Conservation (phyloP, 163 green algal genomes). For the Volvox carteri region DNA sequence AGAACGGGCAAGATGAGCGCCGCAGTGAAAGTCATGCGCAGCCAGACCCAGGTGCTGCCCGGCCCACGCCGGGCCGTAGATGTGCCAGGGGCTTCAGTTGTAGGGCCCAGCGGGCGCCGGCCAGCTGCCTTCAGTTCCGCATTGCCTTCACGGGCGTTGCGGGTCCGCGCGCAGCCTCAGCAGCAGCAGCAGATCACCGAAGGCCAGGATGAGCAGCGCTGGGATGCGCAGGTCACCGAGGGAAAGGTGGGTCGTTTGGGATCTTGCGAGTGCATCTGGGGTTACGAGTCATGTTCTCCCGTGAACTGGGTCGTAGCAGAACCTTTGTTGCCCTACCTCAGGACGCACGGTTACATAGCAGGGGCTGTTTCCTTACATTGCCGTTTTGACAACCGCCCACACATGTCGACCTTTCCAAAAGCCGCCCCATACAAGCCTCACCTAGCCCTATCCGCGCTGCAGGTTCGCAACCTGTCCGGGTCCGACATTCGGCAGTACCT, state of each 20-base stretch:
- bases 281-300: too few species aligned
- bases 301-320: too few species aligned
- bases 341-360: too few species aligned
- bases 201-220: conserved; percentile 36
- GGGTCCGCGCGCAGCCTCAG: conserved; percentile 11
- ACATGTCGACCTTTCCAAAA: too few species aligned
- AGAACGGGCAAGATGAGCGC: not conserved
- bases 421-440: too few species aligned
- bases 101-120: not conserved
- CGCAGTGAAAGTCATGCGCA: not conserved
- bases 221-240: conserved; percentile 43
- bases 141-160: not conserved
- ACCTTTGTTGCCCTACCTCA: too few species aligned
- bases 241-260: conserved; percentile 35
- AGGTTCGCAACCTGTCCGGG: conserved; percentile 62
- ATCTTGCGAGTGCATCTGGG: too few species aligned
- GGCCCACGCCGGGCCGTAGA: not conserved
- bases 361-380: too few species aligned
- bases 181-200: not conserved
- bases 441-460: too few species aligned
- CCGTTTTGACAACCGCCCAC: too few species aligned
- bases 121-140: not conserved
- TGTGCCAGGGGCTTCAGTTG: not conserved
- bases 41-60: not conserved
- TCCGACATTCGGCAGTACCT: conserved; percentile 59